Base-by-base conservation (phyloP, 257 asterid genomes). In the Sherardia arvensis region DNA sequence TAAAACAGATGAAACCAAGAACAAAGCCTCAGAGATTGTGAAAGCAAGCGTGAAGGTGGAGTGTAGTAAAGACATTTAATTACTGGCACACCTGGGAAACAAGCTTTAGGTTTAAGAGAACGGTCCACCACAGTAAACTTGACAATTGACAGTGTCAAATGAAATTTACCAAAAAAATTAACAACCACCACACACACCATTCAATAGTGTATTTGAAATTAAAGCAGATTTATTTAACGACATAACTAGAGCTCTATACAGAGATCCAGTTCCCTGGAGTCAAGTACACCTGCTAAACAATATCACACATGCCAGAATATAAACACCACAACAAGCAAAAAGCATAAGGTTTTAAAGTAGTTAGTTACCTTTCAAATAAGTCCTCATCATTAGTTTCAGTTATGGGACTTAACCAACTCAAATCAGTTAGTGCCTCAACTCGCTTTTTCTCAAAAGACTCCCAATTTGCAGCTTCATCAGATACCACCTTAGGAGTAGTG, bases 311-410 rank as follows among this genome's bases (percentile, higher is more conserved):
- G 28, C 45, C 61, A 51, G 33, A 33, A 20, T 32, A 65, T 15
- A 65, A 51, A 59, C 25, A 30, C 25, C 12, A 45, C 8, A 17
- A 23, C 74, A 54, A 26, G 40, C 22, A 62, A 27, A 30, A 15
- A 43, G 12, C 21, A 17, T 47, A 49, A n/a, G 55, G 45, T 73
- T 38, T 45, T 1, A 23, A 17, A 65, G 67, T 64, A 72, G 71
- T 71, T 64, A 72, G 71, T 71, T 80, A 92, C 98, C 85, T 83
- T 69, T 77, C 87, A 77, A 74, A 87, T 74, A 88, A 83, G 75
- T 87, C 97, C 77, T 88, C 93, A 69, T 92, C 97, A 33, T 81
- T 83, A 77, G 85, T 77, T 72, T 82, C 85, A 69, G 76, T 72
- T 33, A 59, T 72, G 22, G 91, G 90, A 54, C 89, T 77, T 65